These are phyloP conservation scores for Blastosporella zonata DNA, from an alignment of 1,284 basidiomycete species.

Conservation along the genomic window DNA sequence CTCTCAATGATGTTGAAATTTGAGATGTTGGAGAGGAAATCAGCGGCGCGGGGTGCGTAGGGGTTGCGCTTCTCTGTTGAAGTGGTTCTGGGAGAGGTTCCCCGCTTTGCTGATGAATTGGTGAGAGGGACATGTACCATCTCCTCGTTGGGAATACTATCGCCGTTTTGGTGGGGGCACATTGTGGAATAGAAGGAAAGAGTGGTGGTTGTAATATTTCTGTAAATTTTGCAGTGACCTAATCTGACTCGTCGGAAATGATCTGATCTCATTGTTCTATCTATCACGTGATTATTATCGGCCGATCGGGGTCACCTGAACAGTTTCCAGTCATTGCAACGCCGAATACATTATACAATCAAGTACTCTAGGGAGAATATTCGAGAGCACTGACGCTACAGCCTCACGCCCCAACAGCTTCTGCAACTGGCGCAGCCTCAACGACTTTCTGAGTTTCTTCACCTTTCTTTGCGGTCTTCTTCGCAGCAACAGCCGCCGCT, in stretches of 20 bases:
- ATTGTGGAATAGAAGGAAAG: slow-evolving; percentile 37
- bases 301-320: slow-evolving; percentile 6
- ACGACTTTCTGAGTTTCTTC: slow-evolving; percentile 5
- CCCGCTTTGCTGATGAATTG: slow-evolving; percentile 44
- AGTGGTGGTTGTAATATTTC: slow-evolving; percentile 12
- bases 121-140: slow-evolving; percentile 68
- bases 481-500: background rate
- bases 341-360: no score
- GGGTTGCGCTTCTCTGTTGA: slow-evolving; percentile 60
- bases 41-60: slow-evolving; percentile 85
- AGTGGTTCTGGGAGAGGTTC: slow-evolving; percentile 32
- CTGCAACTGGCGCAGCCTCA: slow-evolving; percentile 17
- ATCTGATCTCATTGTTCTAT: background rate
- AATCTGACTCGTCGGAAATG: slow-evolving; percentile 13
- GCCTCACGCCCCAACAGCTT: slow-evolving; percentile 31
- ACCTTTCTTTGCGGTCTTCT: slow-evolving; percentile 1
- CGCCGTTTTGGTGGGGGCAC: slow-evolving; percentile 65
- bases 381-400: background rate
- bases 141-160: slow-evolving; percentile 44
- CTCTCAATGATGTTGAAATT: slow-evolving; percentile 98
- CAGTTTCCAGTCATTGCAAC: no score
- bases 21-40: slow-evolving; percentile 88
- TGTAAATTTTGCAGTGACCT: slow-evolving; percentile 15
- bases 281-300: slow-evolving; percentile 14
- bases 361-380: background rate